Evolutionary conservation across 345 rosid genomes (phyloP), one percentile per base, ranked within the genome.

Genomic region (Reutealis trisperma): DNA sequence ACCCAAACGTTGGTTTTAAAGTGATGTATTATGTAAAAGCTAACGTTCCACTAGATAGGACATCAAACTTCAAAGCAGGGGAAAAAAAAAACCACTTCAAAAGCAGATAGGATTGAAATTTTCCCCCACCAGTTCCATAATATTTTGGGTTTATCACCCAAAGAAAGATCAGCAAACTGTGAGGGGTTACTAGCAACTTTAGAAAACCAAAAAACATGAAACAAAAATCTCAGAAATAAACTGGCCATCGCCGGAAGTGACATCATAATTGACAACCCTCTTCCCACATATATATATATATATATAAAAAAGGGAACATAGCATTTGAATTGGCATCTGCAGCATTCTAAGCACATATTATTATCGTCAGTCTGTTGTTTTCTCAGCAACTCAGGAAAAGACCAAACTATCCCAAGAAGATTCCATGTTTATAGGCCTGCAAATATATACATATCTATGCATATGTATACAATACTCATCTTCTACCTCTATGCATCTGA

Each of bases 341-440:
- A 45, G 4, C 58, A 61, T 44, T 45, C 15, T 37, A 73, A 44
- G 58, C 24, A 22, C 58, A 61, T 14, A 41, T 24, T 15, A 10
- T 15, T 22, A 22, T 37, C 10, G 15, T 49, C 34, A 61, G 13
- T 24, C 57, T 16, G 25, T 32, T 12, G 7, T 72, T 30, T 42
- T n/a, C 55, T 72, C 66, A 72, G 42, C 55, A n/a, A n/a, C 37
- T 41, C 1, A 6, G 16, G 21, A 57, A 59, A 72, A 47, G 30
- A 19, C 59, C 75, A 42, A 25, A 14, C 13, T 37, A 22, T 59
- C 12, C 42, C 24, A 15, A n/a, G 45, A 41, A 42, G 51, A 27
- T 27, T 51, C 61, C 16, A 52, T 52, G n/a, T 24, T 25, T 70
- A 51, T 25, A 30, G 44, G 73, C 73, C 49, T 55, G 74, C 74